phyloP scores from a whole-genome alignment of 495 filamentous ascomycete species.

The Rostrohypoxylon terebratum region DNA sequence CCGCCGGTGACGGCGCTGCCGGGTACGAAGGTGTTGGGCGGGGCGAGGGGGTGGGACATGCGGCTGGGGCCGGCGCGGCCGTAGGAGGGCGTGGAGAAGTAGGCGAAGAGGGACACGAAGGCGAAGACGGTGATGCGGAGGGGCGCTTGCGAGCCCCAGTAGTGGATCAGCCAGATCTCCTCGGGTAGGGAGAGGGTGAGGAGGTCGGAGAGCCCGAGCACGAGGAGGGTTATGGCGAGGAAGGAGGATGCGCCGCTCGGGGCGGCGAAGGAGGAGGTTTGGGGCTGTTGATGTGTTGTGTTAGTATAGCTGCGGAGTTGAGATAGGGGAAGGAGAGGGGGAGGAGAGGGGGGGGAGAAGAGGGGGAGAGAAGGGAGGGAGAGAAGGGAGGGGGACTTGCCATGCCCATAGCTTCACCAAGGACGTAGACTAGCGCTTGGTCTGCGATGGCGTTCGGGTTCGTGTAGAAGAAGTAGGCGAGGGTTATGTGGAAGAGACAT shows the following conservation, averaged over 20 bases:
- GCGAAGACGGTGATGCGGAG: slow-evolving; percentile 75
- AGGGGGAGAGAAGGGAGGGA: neutral
- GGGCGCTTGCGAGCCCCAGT: slow-evolving; percentile 79
- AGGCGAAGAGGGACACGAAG: slow-evolving; percentile 74
- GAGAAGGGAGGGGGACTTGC: slow-evolving; percentile 58
- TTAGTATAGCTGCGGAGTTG: neutral
- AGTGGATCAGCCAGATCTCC: slow-evolving; percentile 67
- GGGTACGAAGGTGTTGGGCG: slow-evolving; percentile 12
- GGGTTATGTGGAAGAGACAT: slow-evolving; percentile 82
- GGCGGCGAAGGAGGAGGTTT: slow-evolving; percentile 67
- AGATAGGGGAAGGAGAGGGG: neutral
- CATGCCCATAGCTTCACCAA: slow-evolving; percentile 84
- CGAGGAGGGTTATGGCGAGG: slow-evolving; percentile 74
- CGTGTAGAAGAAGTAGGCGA: slow-evolving; percentile 84
- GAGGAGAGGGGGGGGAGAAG: slow-evolving; percentile 33
- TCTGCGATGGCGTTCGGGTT: slow-evolving; percentile 76
- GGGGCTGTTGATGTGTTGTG: slow-evolving; percentile 46
- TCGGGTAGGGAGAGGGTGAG: slow-evolving; percentile 77
- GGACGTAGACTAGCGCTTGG: slow-evolving; percentile 82
- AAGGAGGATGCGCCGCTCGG: slow-evolving; percentile 77
- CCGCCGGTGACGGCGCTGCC: slow-evolving; percentile 51
- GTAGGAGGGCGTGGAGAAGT: slow-evolving; percentile 62
- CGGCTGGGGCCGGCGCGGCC: slow-evolving; percentile 29
- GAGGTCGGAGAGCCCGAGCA: slow-evolving; percentile 78
- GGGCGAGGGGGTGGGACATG: slow-evolving; percentile 46